Evolutionary conservation across 352 stramenopile species (phyloP).

Genomic region (Phytophthora citrophthora): DNA sequence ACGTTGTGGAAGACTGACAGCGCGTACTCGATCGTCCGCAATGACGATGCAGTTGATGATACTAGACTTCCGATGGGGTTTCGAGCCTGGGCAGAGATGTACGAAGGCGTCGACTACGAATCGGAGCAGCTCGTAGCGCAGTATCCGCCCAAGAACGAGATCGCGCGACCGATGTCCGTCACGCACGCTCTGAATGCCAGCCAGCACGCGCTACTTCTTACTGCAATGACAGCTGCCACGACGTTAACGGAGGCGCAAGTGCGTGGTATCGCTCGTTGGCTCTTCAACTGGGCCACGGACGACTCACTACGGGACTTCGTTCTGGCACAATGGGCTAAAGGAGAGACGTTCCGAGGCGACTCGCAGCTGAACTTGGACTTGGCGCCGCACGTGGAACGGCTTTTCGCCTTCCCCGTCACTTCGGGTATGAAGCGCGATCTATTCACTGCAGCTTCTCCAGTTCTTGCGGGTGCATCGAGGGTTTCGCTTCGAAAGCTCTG

Average conservation of each 20-base stretch:
- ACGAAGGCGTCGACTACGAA: conserved; percentile 58
- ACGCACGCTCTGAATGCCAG: conserved; percentile 24
- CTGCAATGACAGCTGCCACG: conserved; percentile 37
- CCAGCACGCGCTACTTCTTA: conserved; percentile 34
- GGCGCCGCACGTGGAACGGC: conserved; percentile 24
- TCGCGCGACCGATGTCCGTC: conserved; percentile 21
- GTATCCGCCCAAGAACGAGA: conserved; percentile 42
- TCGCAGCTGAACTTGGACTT: conserved; percentile 30
- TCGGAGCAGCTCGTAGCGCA: conserved; percentile 48
- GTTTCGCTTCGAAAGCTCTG: conserved; percentile 48
- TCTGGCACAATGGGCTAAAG: conserved; percentile 55
- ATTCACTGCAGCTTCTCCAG: conserved; percentile 18
- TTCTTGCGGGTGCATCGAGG: conserved; percentile 11
- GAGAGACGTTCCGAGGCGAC: conserved; percentile 48
- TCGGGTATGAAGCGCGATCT: conserved; percentile 12
- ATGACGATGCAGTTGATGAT: conserved; percentile 7
- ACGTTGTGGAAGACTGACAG: conserved; percentile 47
- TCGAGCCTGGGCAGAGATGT: conserved; percentile 63
- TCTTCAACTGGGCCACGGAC: conserved; percentile 56
- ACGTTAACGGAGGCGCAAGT: conserved; percentile 47
- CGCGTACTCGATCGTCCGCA: conserved; percentile 52
- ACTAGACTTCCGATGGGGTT: conserved; percentile 54
- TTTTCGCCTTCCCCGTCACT: conserved; percentile 32
- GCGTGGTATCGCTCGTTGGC: conserved; percentile 50
- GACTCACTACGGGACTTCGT: conserved; percentile 52